phyloP scores from a whole-genome alignment of 2,329 filamentous ascomycete species.

The Trichoderma arundinaceum region DNA sequence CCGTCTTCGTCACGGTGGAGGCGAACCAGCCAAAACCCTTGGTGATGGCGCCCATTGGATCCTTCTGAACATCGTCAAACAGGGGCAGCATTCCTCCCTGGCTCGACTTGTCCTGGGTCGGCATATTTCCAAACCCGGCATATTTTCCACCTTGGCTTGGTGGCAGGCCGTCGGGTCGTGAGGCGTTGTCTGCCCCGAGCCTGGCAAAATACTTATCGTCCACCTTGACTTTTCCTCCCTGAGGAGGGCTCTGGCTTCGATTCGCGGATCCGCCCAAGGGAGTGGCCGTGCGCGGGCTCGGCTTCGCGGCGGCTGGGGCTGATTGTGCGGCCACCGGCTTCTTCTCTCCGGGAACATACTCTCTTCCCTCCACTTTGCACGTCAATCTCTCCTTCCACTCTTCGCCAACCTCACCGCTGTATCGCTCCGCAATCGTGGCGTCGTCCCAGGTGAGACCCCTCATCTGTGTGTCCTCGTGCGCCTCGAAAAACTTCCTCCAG shows the following conservation, averaged over 20 bases:
- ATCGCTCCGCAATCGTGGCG: slow-evolving; percentile 87
- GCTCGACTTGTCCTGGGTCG: slow-evolving; percentile 57
- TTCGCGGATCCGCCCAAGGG: slow-evolving; percentile 49
- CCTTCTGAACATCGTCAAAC: slow-evolving; percentile 87
- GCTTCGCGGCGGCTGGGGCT: slow-evolving; percentile 45
- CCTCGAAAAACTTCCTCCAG: slow-evolving; percentile 87
- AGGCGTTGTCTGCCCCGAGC: slow-evolving; percentile 82
- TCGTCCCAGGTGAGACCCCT: slow-evolving; percentile 78
- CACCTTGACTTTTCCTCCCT: slow-evolving; percentile 61
- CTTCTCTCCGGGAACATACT: slow-evolving; percentile 79
- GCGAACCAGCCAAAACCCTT: slow-evolving; percentile 97
- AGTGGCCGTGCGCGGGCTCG: slow-evolving; percentile 48
- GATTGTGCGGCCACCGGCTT: slow-evolving; percentile 48
- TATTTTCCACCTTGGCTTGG: slow-evolving; percentile 95
- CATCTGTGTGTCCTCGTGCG: slow-evolving; percentile 69
- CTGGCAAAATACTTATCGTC: slow-evolving; percentile 91
- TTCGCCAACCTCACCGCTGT: slow-evolving; percentile 87
- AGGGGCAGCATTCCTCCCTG: slow-evolving; percentile 61
- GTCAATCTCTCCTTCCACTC: slow-evolving; percentile 92
- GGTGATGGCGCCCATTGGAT: slow-evolving; percentile 84
- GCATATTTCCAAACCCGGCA: slow-evolving; percentile 83
- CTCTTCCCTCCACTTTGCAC: slow-evolving; percentile 84
- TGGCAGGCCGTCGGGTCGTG: slow-evolving; percentile 72
- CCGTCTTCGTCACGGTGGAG: slow-evolving; percentile 84
- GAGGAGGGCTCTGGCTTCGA: slow-evolving; percentile 49